phyloP scores from a whole-genome alignment of 2,329 filamentous ascomycete species.

The Endothia cerciana region DNA sequence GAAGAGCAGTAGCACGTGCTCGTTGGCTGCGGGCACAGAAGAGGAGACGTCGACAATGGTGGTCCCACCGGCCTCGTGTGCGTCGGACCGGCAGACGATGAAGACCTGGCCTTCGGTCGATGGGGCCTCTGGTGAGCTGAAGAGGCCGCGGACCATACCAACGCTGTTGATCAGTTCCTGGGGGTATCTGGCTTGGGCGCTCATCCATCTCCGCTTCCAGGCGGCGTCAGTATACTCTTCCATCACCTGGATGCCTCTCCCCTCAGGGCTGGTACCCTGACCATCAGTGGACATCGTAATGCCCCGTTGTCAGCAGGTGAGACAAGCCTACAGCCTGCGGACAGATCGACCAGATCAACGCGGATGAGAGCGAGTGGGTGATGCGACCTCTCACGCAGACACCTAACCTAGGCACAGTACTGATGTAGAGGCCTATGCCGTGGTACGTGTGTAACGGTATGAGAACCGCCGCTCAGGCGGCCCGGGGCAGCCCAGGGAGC shows the following conservation, averaged over 20 bases:
- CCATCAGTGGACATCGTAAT: neutral
- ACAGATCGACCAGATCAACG: neutral
- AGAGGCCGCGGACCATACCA: neutral
- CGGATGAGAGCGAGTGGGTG: neutral
- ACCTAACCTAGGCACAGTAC: too few species aligned
- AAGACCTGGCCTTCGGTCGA: neutral
- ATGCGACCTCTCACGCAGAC: neutral
- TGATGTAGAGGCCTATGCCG: too few species aligned
- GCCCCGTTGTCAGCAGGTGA: neutral
- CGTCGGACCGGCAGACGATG: slow-evolving; percentile 4
- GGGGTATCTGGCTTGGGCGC: neutral
- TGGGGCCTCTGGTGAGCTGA: neutral
- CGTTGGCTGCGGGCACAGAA: slow-evolving; percentile 1
- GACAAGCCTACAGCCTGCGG: too few species aligned
- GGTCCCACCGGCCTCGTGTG: neutral
- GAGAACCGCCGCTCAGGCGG: neutral
- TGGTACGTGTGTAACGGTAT: neutral
- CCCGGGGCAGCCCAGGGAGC: slow-evolving; percentile 1
- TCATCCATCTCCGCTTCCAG: slow-evolving; percentile 5
- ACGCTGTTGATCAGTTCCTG: neutral
- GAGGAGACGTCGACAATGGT: slow-evolving; percentile 2
- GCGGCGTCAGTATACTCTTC: neutral
- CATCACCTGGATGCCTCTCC: neutral
- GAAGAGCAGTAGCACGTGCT: slow-evolving; percentile 6
- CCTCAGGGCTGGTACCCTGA: neutral